phyloP scores from a whole-genome alignment of 768 basidiomycete genomes.

The Sistotremastrum niveocremeum region DNA sequence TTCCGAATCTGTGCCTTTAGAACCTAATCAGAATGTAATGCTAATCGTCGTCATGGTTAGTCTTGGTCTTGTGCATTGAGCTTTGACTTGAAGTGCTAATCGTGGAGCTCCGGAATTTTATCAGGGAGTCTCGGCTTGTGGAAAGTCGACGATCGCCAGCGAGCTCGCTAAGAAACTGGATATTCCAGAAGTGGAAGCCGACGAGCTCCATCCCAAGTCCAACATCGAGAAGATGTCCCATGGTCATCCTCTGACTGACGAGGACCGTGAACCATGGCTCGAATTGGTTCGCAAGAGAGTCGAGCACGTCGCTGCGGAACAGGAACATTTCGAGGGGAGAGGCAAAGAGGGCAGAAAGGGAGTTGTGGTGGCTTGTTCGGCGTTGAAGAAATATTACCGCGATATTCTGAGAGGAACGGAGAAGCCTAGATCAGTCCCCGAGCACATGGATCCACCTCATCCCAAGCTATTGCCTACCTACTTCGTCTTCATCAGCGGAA shows the following conservation, averaged over 20 bases:
- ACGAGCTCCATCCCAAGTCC: slow-evolving; percentile 66
- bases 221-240: slow-evolving; percentile 83
- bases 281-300: slow-evolving; percentile 53
- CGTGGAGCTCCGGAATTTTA: background rate
- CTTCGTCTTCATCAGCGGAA: slow-evolving; percentile 71
- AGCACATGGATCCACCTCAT: slow-evolving; percentile 16
- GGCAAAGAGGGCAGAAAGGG: slow-evolving; percentile 22
- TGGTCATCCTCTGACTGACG: slow-evolving; percentile 65
- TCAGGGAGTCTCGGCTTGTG: slow-evolving; percentile 63
- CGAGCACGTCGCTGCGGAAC: slow-evolving; percentile 25
- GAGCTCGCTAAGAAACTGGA: slow-evolving; percentile 45
- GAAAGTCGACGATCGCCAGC: slow-evolving; percentile 56
- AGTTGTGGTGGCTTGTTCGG: slow-evolving; percentile 78
- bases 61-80: no score
- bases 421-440: slow-evolving; percentile 10
- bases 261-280: slow-evolving; percentile 81
- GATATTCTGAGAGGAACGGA: slow-evolving; percentile 57
- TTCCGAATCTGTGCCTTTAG: no score
- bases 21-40: no score
- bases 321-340: slow-evolving; percentile 7
- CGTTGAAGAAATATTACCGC: slow-evolving; percentile 71
- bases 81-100: no score
- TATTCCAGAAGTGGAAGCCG: slow-evolving; percentile 81
- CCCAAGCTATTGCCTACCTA: slow-evolving; percentile 38
- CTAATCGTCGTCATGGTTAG: no score